A percentile compares a stretch with the other conserved stretches of the same genome.
Conservation (phyloP, 2,329 filamentous ascomycete species). For the Aspergillus candidus region DNA sequence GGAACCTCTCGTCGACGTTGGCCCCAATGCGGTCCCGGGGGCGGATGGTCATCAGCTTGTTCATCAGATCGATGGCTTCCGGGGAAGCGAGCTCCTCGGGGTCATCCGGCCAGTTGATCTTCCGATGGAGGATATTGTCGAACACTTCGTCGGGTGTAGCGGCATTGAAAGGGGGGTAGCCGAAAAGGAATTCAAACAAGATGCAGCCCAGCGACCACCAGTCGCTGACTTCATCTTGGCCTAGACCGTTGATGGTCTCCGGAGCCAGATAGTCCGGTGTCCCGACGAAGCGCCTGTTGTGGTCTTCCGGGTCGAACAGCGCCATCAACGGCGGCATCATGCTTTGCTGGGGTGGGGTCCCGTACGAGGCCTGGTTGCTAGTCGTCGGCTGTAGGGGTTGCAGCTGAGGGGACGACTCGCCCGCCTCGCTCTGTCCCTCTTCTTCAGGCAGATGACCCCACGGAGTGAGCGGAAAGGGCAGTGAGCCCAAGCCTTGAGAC, state of each 20-base stretch:
- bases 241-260: conserved; percentile 90
- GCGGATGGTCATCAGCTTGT: conserved; percentile 80
- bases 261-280: conserved; percentile 96
- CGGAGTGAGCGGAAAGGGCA: conserved; percentile 28
- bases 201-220: conserved; percentile 99
- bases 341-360: conserved; percentile 51
- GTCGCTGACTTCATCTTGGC: conserved; percentile 96
- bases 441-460: conserved; percentile 61
- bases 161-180: conserved; percentile 89
- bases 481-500: conserved; percentile 17
- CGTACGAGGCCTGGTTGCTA: conserved; percentile 43
- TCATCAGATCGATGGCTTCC: conserved; percentile 91
- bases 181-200: conserved; percentile 91
- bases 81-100: conserved; percentile 71
- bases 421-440: conserved; percentile 62
- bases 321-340: conserved; percentile 92
- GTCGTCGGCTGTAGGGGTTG: conserved; percentile 57
- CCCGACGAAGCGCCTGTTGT: conserved; percentile 85
- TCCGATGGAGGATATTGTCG: conserved; percentile 85
- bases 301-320: conserved; percentile 91
- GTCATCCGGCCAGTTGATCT: conserved; percentile 87
- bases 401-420: conserved; percentile 67
- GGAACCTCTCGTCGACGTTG: conserved; percentile 75
- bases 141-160: conserved; percentile 88
- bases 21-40: conserved; percentile 76